Conservation (phyloP, 768 basidiomycete species). For the Fomitopsis serialis region DNA sequence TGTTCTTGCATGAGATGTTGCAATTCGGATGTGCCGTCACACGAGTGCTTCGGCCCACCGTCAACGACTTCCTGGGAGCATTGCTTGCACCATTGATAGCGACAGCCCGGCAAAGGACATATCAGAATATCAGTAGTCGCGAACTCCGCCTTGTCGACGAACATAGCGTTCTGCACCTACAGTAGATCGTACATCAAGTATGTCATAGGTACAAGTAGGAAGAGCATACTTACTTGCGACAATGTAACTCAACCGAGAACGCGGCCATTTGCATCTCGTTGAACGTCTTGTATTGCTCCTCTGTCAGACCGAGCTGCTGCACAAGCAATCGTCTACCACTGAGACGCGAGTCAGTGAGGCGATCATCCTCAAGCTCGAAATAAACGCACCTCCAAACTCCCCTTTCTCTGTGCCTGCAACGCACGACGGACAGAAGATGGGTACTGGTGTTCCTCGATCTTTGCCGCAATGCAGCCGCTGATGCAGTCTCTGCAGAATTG, state of each 20-base stretch:
- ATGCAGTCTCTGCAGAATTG: conserved; percentile 51
- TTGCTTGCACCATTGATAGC: conserved; percentile 54
- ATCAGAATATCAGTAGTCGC: conserved; percentile 32
- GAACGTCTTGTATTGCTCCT: conserved; percentile 35
- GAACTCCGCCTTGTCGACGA: conserved; percentile 47
- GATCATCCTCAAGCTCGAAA: too few relatives aligned
- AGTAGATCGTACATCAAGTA: too few relatives aligned
- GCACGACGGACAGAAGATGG: conserved; percentile 60
- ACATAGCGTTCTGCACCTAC: conserved; percentile 44
- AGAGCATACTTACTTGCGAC: conserved; percentile 46
- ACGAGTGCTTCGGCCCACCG: conserved; percentile 43
- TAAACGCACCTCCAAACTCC: conserved; percentile 29
- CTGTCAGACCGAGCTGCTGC: conserved; percentile 39
- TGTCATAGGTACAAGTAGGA: too few relatives aligned
- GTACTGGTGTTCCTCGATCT: conserved; percentile 51
- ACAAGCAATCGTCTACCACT: conserved; percentile 40
- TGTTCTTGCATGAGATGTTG: conserved; percentile 42
- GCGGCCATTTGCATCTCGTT: conserved; percentile 42
- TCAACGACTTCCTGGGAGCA: conserved; percentile 39
- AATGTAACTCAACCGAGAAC: conserved; percentile 40
- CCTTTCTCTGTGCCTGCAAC: conserved; percentile 21
- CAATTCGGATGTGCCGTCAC: conserved; percentile 54
- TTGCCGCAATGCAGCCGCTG: conserved; percentile 33
- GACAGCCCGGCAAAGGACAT: conserved; percentile 46
- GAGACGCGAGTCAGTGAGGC: too few relatives aligned